phyloP scores from a whole-genome alignment of 805 yeast species.

The Pichia manshurica region DNA sequence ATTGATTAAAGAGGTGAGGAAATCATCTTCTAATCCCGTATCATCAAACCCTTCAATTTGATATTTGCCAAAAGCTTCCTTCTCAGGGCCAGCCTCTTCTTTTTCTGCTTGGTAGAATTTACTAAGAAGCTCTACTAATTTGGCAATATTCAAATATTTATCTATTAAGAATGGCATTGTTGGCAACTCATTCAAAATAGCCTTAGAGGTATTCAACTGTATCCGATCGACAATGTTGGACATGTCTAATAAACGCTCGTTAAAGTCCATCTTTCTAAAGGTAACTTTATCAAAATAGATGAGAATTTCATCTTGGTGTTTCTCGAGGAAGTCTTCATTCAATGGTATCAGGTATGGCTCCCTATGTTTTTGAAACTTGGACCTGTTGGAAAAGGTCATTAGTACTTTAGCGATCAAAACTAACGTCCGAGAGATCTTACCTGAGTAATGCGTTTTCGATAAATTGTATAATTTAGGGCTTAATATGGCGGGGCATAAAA shows the following conservation, averaged over 20 bases:
- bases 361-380: slow-evolving; percentile 65
- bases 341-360: slow-evolving; percentile 73
- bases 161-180: slow-evolving; percentile 66
- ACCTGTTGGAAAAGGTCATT: slow-evolving; percentile 73
- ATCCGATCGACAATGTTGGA: slow-evolving; percentile 53
- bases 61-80: slow-evolving; percentile 16
- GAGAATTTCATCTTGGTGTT: slow-evolving; percentile 51
- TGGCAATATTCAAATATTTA: slow-evolving; percentile 54
- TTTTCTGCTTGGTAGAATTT: slow-evolving; percentile 13
- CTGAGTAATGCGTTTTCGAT: slow-evolving; percentile 63
- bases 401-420: slow-evolving; percentile 77
- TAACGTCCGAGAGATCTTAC: slow-evolving; percentile 67
- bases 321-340: slow-evolving; percentile 58
- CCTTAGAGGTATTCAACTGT: slow-evolving; percentile 49
- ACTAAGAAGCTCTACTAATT: slow-evolving; percentile 37
- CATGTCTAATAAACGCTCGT: slow-evolving; percentile 49
- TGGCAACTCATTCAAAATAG: slow-evolving; percentile 53
- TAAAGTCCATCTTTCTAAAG: slow-evolving; percentile 57
- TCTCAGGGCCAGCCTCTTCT: background rate
- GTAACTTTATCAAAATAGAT: slow-evolving; percentile 71
- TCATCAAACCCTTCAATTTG: slow-evolving; percentile 42
- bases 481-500: slow-evolving; percentile 84
- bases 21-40: slow-evolving; percentile 55
- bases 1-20: slow-evolving; percentile 40
- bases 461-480: slow-evolving; percentile 83